Base-by-base conservation (phyloP, 495 filamentous ascomycete species). In the Evernia prunastri region DNA sequence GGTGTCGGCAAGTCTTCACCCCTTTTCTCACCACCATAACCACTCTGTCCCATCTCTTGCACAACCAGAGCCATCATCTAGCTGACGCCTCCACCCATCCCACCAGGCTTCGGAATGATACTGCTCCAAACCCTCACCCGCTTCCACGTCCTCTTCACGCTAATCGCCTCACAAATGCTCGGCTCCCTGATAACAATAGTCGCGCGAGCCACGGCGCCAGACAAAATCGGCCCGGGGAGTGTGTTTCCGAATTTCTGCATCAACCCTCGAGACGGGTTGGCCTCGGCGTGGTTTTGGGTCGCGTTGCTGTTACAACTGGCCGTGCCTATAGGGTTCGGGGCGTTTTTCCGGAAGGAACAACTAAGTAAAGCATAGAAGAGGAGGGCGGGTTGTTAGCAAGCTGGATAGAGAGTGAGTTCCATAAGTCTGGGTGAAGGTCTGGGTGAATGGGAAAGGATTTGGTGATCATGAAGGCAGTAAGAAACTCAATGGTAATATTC, bases 201-300 rank as follows among this genome's bases (percentile, higher is more conserved):
- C 27, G 84, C 80, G 9, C 68, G 83, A n/a, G 84, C 81, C 8
- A 83, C 79, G 4, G 85, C 84, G 36, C 83, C 84, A 25, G 76
- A 87, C 73, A 73, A 73, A 23, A 70, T 82, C 37, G 84, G 86
- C 20, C 84, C 85, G 20, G 83, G 83, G 18, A 71, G 74, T 25
- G 82, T 86, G n/a, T 87, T 87, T 68, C 86, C 85, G 10, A 78
- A 85, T 68, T 78, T 87, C 62, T 77, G 78, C 23, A 70, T 78
- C 53, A 77, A 75, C 4, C 57, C 73, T 37, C 53, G 27, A 11
- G 49, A 76, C 20, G 81, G 84, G 8, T 61, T 88, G 40, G 78
- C 72, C 3, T 82, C 83, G 64, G 77, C 80, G 35, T 84, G 79
- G 75, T 90, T 90, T 70, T 90, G 87, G 86, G 72, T 88, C 65